phyloP scores from a whole-genome alignment of 208 protist species.

The Strigomonas culicis region DNA sequence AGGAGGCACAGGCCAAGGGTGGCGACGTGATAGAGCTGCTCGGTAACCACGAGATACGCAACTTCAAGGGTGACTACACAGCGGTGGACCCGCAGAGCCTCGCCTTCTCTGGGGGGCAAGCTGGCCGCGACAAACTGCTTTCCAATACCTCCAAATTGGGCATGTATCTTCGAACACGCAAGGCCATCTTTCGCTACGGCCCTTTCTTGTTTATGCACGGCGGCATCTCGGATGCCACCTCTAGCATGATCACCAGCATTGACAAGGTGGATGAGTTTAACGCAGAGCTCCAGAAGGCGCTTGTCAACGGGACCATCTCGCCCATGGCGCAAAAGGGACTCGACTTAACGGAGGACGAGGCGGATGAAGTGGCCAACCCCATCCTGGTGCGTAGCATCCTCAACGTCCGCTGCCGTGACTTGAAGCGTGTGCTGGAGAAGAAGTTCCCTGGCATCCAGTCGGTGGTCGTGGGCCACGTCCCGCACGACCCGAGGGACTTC shows the following conservation, averaged over 20 bases:
- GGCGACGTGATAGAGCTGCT: slow-evolving; percentile 86
- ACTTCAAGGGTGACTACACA: slow-evolving; percentile 78
- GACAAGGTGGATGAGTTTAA: slow-evolving; percentile 81
- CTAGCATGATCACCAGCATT: slow-evolving; percentile 67
- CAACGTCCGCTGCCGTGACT: slow-evolving; percentile 75
- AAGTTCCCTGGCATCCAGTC: slow-evolving; percentile 74
- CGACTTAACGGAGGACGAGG: slow-evolving; percentile 61
- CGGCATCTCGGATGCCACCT: slow-evolving; percentile 78
- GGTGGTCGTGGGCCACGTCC: slow-evolving; percentile 89
- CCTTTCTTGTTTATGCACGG: slow-evolving; percentile 90
- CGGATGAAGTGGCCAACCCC: slow-evolving; percentile 67
- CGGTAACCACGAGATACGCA: slow-evolving; percentile 91
- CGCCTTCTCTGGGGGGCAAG: slow-evolving; percentile 40
- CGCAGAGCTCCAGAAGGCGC: slow-evolving; percentile 43
- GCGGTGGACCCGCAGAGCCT: slow-evolving; percentile 66
- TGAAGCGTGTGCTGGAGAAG: slow-evolving; percentile 59
- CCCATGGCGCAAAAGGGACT: slow-evolving; percentile 52
- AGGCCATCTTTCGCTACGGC: slow-evolving; percentile 74
- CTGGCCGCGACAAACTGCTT: slow-evolving; percentile 50
- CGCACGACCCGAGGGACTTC: slow-evolving; percentile 77
- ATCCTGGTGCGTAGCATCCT: slow-evolving; percentile 84
- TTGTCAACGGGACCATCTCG: slow-evolving; percentile 63
- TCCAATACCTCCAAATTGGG: slow-evolving; percentile 70
- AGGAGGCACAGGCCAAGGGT: slow-evolving; percentile 51
- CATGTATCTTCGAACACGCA: slow-evolving; percentile 69